Evolutionary conservation across 176 grass and related monocot genomes (phyloP).

Genomic region (Chloris gayana): DNA sequence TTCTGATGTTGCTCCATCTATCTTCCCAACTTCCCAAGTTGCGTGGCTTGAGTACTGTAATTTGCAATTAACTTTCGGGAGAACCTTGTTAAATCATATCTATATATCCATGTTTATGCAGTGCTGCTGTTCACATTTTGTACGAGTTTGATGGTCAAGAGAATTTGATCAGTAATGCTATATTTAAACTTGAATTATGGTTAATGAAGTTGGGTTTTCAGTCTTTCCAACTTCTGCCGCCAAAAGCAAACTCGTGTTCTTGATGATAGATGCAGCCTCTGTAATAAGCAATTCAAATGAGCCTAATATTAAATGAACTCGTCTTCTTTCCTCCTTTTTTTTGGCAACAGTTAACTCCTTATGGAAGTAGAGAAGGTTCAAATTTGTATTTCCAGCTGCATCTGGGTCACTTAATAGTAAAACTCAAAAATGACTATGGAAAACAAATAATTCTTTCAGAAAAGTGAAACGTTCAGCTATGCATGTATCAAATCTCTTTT

Average conservation of each 20-base stretch:
- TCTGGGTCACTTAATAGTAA: background rate
- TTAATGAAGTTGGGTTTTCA: background rate
- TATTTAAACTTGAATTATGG: background rate
- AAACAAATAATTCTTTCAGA: background rate
- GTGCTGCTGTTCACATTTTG: no score
- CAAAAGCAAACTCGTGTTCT: background rate
- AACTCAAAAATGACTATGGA: background rate
- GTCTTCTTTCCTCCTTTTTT: background rate
- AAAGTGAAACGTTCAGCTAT: background rate
- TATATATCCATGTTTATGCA: no score
- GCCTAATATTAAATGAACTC: background rate
- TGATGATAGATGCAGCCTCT: background rate
- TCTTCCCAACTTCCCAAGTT: background rate
- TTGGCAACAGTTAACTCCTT: background rate
- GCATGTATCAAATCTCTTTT: background rate
- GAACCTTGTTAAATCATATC: no score
- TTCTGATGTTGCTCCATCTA: background rate
- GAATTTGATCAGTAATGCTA: constrained; percentile 4
- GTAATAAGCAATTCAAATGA: background rate
- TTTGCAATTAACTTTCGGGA: background rate
- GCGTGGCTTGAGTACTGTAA: background rate
- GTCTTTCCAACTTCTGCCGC: background rate
- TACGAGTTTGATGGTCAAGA: background rate
- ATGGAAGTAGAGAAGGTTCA: background rate
- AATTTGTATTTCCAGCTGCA: background rate